Base-by-base conservation (phyloP, 805 yeast genomes). In the Kodamaea kakaduensis region DNA sequence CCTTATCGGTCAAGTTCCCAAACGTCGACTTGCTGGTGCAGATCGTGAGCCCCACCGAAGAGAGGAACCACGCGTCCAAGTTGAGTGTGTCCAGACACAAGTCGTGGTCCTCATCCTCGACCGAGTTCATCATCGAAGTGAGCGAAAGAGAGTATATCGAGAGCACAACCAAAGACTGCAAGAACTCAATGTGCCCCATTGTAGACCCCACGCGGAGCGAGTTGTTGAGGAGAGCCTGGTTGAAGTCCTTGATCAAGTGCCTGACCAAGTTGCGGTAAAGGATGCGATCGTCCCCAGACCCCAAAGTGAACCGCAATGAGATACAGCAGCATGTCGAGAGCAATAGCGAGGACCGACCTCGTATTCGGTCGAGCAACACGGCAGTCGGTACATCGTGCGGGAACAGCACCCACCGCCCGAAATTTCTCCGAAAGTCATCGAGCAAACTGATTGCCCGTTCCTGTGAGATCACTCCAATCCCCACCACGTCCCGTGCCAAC, bases 371-470 rank as follows among this genome's bases (percentile, higher is more conserved):
- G 7, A 81, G 60, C 15, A 84, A 59, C 22, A 59, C 62, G 13
- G 61, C 69, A 0, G 80, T 68, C 4, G 77, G 51, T 22, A 72
- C 50, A 9, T 61, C 61, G 19, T 71, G 70, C 0, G 89, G 87
- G 33, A 84, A 76, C 36, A 84, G 76, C 3, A 82, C 77, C 94
- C 94, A 84, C 19, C 86, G 67, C 4, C 88, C 86, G 50, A 79
- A 84, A 47, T 81, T 70, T 32, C 77, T 74, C 27, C 82, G 61
- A 51, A 84, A 84, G 31, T 71, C 73, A 35, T 67, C 68, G 44
- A 84, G 57, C 25, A 83, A 55, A 12, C 64, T 62, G 5, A 69
- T 45, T 0, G 77, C 76, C 44, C 80, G 78, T 3, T 58, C 54
- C 25, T 64, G 47, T 1, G 75, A 48, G 10, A 84, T 47, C 4